Base-by-base conservation (phyloP, 257 asterid genomes). In the Solanum chiquidenum region DNA sequence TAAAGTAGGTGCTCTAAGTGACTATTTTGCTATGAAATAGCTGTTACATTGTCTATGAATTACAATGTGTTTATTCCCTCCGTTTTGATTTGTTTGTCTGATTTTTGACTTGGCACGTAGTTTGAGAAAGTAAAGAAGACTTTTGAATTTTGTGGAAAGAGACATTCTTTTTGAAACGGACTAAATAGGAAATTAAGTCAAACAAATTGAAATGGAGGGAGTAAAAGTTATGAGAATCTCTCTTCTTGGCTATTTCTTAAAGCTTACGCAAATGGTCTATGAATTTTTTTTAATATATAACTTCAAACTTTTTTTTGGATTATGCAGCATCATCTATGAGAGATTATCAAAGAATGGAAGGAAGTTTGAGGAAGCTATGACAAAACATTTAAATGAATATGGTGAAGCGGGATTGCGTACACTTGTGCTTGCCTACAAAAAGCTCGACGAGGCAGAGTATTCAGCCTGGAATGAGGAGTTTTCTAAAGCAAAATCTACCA, bases 321-420 rank as follows among this genome's bases (percentile, higher is more conserved):
- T 84, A 84, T 88, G 85, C 98, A 97, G 99, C 97, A 96, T 96
- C 92, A 94, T 97, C 89, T 95, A 94, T 86, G 99, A 97, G 49
- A 93, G 99, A 89, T 89, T 97, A 89, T 89, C 98, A 62, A 94
- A 88, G 86, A 84, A 91, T 29, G 99, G 99, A 83, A 92, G 92
- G 76, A 91, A 83, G 90, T 95, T 94, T 68, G 87, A 91, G 89
- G 96, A 97, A 89, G 91, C 93, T 87, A 97, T 98, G 86, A 93
- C 93, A 84, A 94, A 84, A 88, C 99, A 96, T 91, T 93, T 97
- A 92, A 96, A 92, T 73, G 99, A 97, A 31, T 97, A 95, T 87
- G 99, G 99, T 80, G 99, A 97, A 90, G 95, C 93, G 73, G 99
- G 99, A 75, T 90, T 97, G 87, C 95, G 99, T 68, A 96, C 99